Evolutionary conservation across 306 rosid species (phyloP).

Genomic region (Sechiopsis laciniata): DNA sequence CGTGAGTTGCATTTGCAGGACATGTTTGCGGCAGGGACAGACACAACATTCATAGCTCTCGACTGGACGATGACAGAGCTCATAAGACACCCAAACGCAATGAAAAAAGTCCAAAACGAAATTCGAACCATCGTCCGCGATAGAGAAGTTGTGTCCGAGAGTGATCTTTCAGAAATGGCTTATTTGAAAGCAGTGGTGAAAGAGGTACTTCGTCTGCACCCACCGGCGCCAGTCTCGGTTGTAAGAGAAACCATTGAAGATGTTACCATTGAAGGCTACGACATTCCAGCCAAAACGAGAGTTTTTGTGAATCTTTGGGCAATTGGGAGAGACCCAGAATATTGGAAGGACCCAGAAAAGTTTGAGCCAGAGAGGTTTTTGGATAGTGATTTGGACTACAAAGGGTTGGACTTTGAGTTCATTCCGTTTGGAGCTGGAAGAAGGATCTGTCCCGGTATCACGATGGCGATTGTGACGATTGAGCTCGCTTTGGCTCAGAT

Average conservation of each 20-base stretch:
- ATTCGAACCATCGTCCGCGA: slow-evolving; percentile 20
- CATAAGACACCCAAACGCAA: slow-evolving; percentile 16
- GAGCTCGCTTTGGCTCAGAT: slow-evolving; percentile 34
- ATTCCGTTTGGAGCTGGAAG: slow-evolving; percentile 42
- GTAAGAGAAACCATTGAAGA: slow-evolving; percentile 39
- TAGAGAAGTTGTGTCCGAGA: slow-evolving; percentile 20
- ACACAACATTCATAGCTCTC: slow-evolving; percentile 7
- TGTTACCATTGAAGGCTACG: slow-evolving; percentile 30
- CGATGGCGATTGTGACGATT: slow-evolving; percentile 26
- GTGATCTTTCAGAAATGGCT: slow-evolving; percentile 27
- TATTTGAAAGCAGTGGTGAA: slow-evolving; percentile 34
- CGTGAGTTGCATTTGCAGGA: slow-evolving; percentile 4
- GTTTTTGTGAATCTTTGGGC: slow-evolving; percentile 29
- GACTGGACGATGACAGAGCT: slow-evolving; percentile 35
- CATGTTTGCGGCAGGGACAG: slow-evolving; percentile 28
- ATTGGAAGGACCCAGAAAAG: slow-evolving; percentile 32
- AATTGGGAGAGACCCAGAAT: slow-evolving; percentile 32
- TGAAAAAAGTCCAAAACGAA: slow-evolving; percentile 28
- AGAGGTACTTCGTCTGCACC: slow-evolving; percentile 34
- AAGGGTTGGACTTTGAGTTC: slow-evolving; percentile 31
- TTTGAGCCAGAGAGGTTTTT: slow-evolving; percentile 30
- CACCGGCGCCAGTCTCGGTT: slow-evolving; percentile 33
- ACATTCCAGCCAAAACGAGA: slow-evolving; percentile 26
- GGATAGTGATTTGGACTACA: slow-evolving; percentile 2
- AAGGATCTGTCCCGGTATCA: slow-evolving; percentile 38